These are phyloP conservation scores for Fomitopsis serialis DNA, from an alignment of 768 basidiomycete genomes.

Conservation along the genomic window DNA sequence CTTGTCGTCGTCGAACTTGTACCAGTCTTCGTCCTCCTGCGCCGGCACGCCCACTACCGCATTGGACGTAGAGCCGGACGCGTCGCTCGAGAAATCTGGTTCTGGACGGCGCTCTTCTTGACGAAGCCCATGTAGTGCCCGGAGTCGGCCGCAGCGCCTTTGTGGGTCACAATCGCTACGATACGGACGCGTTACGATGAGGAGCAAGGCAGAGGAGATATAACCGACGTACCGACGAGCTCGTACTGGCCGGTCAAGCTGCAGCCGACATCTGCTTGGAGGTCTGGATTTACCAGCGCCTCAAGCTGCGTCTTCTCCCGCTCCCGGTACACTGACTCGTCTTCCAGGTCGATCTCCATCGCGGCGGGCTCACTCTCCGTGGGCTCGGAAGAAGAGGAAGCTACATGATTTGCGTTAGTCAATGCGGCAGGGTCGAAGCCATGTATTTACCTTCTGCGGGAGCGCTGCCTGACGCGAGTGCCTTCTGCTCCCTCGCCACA, in stretches of 20 bases:
- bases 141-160: slow-evolving; percentile 90
- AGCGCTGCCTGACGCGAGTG: slow-evolving; percentile 25
- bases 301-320: slow-evolving; percentile 65
- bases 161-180: slow-evolving; percentile 91
- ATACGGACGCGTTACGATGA: not conserved
- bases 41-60: slow-evolving; percentile 16
- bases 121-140: slow-evolving; percentile 96
- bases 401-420: slow-evolving; percentile 16
- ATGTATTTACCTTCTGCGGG: slow-evolving; percentile 5
- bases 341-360: slow-evolving; percentile 44
- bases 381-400: slow-evolving; percentile 10
- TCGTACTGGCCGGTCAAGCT: slow-evolving; percentile 86
- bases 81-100: slow-evolving; percentile 18
- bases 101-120: slow-evolving; percentile 67
- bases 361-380: slow-evolving; percentile 21
- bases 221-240: slow-evolving; percentile 64
- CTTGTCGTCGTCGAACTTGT: slow-evolving; percentile 96
- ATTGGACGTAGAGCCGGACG: slow-evolving; percentile 1
- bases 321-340: slow-evolving; percentile 58
- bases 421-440: slow-evolving; percentile 13
- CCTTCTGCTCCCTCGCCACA: slow-evolving; percentile 22
- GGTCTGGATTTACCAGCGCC: slow-evolving; percentile 52
- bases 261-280: slow-evolving; percentile 65
- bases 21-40: slow-evolving; percentile 82
- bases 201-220: not conserved